Conservation (phyloP, 176 grass and related monocot genomes). For the Oryza rufipogon region DNA sequence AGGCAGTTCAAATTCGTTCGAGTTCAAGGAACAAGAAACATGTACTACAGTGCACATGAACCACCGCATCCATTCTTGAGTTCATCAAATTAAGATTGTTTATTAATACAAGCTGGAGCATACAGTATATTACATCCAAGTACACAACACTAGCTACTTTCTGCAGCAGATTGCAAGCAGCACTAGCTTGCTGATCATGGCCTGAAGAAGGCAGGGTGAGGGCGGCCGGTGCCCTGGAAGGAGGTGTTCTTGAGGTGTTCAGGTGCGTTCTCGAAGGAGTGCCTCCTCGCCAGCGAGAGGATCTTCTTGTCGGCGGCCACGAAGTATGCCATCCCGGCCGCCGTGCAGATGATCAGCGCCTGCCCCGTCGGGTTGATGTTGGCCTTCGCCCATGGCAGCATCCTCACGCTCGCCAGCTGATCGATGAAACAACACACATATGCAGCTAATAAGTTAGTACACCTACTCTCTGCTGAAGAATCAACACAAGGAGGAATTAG, state of each 20-base stretch:
- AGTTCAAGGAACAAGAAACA: no score
- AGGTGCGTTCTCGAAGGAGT: conserved; percentile 49
- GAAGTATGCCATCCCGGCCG: conserved; percentile 75
- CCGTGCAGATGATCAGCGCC: conserved; percentile 75
- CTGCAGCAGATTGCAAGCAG: no score
- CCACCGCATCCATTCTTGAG: no score
- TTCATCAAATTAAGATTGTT: no score
- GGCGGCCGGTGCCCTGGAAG: conserved; percentile 34
- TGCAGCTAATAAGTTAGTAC: no score
- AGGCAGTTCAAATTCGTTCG: no score
- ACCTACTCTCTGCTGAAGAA: no score
- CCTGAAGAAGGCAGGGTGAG: conserved; percentile 40
- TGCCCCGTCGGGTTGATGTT: conserved; percentile 77
- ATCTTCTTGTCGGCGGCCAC: conserved; percentile 78
- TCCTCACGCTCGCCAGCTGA: conserved; percentile 76
- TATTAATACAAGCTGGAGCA: no score
- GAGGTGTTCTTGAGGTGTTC: conserved; percentile 53
- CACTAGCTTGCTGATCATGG: conserved; percentile 4
- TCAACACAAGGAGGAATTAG: no score
- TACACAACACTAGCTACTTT: no score
- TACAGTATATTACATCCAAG: no score
- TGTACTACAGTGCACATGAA: no score
- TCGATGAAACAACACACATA: neutral
- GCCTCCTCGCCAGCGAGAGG: conserved; percentile 58
- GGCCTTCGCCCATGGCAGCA: conserved; percentile 69